Conservation (phyloP, 192 early-diverging fungal species). For the Rhizophagus clarus region DNA sequence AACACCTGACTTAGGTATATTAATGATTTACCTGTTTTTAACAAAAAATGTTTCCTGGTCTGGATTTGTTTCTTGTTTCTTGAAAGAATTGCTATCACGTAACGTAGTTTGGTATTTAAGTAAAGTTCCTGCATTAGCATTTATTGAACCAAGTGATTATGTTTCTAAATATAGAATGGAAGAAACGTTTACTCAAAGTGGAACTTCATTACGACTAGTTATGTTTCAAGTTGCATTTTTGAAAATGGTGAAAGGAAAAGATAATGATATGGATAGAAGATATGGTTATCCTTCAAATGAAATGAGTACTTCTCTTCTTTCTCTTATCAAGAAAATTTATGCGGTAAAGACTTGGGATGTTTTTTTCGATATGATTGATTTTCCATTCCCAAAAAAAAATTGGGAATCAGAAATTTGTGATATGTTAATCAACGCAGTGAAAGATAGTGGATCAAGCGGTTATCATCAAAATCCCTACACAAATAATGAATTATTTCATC, state of each 20-base stretch:
- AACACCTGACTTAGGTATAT: not conserved
- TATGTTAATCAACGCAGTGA: not conserved
- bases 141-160: not conserved
- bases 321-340: constrained; percentile 12
- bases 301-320: constrained; percentile 12
- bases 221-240: constrained; percentile 21
- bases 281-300: constrained; percentile 16
- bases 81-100: constrained; percentile 14
- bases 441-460: not conserved
- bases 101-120: constrained; percentile 8
- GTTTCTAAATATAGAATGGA: constrained; percentile 2
- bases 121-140: not conserved
- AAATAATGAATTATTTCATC: not conserved
- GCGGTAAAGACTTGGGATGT: not conserved
- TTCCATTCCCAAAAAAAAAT: not conserved
- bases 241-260: not conserved
- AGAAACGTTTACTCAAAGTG: not conserved
- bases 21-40: constrained; percentile 7
- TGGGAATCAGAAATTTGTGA: not conserved
- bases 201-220: constrained; percentile 9
- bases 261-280: not conserved
- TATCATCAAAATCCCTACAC: constrained; percentile 17
- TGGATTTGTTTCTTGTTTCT: not conserved
- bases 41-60: not conserved
- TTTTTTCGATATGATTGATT: constrained; percentile 4